Percentiles rank a stretch among this genome's conserved stretches.
These are phyloP conservation scores for Amanita fuliginea DNA, from an alignment of 768 basidiomycete genomes.

Conservation along the genomic window DNA sequence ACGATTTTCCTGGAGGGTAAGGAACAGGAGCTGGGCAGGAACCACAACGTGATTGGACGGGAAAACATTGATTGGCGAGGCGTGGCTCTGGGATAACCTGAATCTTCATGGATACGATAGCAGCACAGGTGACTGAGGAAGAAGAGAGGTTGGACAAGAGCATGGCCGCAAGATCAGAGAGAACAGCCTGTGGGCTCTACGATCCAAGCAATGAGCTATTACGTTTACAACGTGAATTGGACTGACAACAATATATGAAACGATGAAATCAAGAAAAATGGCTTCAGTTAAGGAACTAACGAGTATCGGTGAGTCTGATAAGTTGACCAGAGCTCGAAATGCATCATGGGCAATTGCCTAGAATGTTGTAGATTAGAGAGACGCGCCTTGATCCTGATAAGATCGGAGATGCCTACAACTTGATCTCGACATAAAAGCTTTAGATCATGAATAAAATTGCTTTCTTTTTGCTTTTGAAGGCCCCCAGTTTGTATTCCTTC, in stretches of 20 bases:
- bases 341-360: constrained; percentile 92
- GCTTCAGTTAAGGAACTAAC: constrained; percentile 57
- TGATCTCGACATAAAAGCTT: constrained; percentile 86
- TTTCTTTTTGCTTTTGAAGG: constrained; percentile 48
- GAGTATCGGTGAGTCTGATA: constrained; percentile 74
- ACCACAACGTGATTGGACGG: constrained; percentile 71
- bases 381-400: background rate
- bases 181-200: constrained; percentile 82
- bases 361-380: constrained; percentile 9
- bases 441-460: constrained; percentile 64
- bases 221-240: background rate
- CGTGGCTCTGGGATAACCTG: constrained; percentile 41
- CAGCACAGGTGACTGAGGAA: constrained; percentile 53
- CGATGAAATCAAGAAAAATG: constrained; percentile 68
- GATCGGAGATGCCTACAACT: constrained; percentile 34
- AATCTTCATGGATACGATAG: constrained; percentile 56
- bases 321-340: constrained; percentile 86
- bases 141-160: constrained; percentile 89
- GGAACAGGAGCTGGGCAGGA: constrained; percentile 68
- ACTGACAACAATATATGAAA: constrained; percentile 84
- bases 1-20: constrained; percentile 44
- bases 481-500: constrained; percentile 46
- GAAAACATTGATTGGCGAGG: constrained; percentile 49
- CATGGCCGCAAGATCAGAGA: constrained; percentile 96
- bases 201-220: constrained; percentile 4